Evolutionary conservation across 2,329 filamentous ascomycete genomes (phyloP), one percentile per base, ranked within the genome.

Genomic region (Claviceps africana): DNA sequence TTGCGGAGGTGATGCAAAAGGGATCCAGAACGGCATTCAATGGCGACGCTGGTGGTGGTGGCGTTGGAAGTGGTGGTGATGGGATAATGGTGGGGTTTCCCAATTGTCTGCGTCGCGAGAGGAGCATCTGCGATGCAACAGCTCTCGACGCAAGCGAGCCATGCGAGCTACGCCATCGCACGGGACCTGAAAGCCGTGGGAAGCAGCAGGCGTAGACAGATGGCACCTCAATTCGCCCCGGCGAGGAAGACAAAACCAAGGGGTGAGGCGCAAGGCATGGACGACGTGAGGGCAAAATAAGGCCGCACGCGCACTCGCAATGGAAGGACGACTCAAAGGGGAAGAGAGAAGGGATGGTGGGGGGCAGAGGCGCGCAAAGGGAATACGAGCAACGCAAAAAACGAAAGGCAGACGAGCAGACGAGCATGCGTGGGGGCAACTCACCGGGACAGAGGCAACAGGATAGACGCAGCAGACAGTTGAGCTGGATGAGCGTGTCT

Each of bases 291-390:
- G 51, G 47, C 43, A 25, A 43, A 45, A 48, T 48, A 48, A 40
- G 52, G 25, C 52, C 46, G 53, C 53, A 54, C 53, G 17, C 25
- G 53, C 53, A 54, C 50, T 51, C 48, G 30, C 42, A 50, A 39
- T 52, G 48, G 45, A 47, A 53, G 51, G 48, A 42, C 40, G 54
- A 53, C 43, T 39, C 19, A 43, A 50, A n/a, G n/a, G n/a, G n/a
- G n/a, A n/a, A n/a, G n/a, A n/a, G n/a, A n/a, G n/a, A n/a, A n/a
- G n/a, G n/a, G n/a, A n/a, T n/a, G n/a, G n/a, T n/a, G n/a, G n/a
- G 48, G 47, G n/a, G 33, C 17, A 33, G 45, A 50, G 46, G 47
- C 30, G 45, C 48, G 48, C 35, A 7, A 37, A 44, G 51, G 51
- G 13, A n/a, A 53, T 39, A 51, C 49, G 51, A 33, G 30, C 21